Conservation (phyloP, 805 yeast genomes). For the Starmerella apis region DNA sequence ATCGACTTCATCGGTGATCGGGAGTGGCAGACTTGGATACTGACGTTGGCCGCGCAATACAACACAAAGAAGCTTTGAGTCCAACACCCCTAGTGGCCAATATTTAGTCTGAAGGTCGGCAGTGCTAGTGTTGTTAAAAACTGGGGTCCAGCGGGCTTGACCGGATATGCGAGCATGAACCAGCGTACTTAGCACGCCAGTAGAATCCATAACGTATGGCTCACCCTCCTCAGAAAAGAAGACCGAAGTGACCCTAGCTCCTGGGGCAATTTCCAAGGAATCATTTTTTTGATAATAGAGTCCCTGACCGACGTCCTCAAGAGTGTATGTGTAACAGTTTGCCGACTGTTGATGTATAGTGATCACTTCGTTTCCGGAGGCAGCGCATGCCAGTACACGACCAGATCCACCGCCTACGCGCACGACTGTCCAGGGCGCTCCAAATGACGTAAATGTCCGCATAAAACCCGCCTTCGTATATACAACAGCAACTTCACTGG, state of each 20-base stretch:
- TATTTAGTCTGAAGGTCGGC: slow-evolving; percentile 49
- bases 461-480: slow-evolving; percentile 71
- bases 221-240: slow-evolving; percentile 84
- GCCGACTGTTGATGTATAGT: slow-evolving; percentile 37
- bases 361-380: slow-evolving; percentile 48
- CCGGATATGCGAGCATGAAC: slow-evolving; percentile 66
- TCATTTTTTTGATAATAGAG: slow-evolving; percentile 33
- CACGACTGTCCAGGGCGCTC: slow-evolving; percentile 53
- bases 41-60: slow-evolving; percentile 52
- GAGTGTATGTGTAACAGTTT: slow-evolving; percentile 38
- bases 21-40: slow-evolving; percentile 75
- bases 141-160: slow-evolving; percentile 81
- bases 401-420: slow-evolving; percentile 44
- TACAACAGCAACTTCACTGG: slow-evolving; percentile 48
- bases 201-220: slow-evolving; percentile 77
- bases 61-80: slow-evolving; percentile 55
- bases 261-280: slow-evolving; percentile 31
- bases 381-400: slow-evolving; percentile 64
- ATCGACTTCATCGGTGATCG: slow-evolving; percentile 71
- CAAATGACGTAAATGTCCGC: slow-evolving; percentile 59
- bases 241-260: slow-evolving; percentile 43
- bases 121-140: slow-evolving; percentile 48
- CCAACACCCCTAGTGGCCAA: slow-evolving; percentile 82
- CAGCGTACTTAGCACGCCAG: slow-evolving; percentile 59
- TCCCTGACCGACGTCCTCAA: slow-evolving; percentile 38